phyloP scores from a whole-genome alignment of 495 filamentous ascomycete genomes.

The Cenococcum geophilum region DNA sequence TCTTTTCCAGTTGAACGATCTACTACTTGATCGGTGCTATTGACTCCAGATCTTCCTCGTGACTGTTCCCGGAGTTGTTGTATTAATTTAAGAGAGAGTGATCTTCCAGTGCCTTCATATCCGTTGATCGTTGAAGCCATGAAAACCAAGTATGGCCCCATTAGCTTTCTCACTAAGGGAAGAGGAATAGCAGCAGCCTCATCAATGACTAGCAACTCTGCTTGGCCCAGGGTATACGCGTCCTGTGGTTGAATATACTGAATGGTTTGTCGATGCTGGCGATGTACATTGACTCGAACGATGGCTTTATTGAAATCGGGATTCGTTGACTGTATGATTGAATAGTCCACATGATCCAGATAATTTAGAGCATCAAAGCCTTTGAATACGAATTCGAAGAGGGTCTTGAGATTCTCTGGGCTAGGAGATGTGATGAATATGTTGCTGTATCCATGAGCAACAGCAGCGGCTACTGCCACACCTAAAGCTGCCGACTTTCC shows the following conservation, averaged over 20 bases:
- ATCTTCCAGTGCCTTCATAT: constrained; percentile 95
- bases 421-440: constrained; percentile 99
- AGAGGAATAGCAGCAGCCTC: constrained; percentile 96
- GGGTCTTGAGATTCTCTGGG: constrained; percentile 95
- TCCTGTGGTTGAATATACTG: constrained; percentile 98
- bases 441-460: constrained; percentile 96
- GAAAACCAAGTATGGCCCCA: constrained; percentile 98
- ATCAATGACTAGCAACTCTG: constrained; percentile 93
- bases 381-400: constrained; percentile 98
- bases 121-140: constrained; percentile 99
- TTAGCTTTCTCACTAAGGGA: constrained; percentile 83
- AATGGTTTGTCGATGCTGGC: constrained; percentile 94
- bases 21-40: constrained; percentile 53
- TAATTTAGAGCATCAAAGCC: constrained; percentile 93
- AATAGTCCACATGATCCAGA: constrained; percentile 91
- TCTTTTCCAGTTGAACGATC: constrained; percentile 67
- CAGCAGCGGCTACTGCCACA: constrained; percentile 85
- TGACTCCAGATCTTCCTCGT: constrained; percentile 46
- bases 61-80: constrained; percentile 96
- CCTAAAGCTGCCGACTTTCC: constrained; percentile 96
- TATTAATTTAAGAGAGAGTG: constrained; percentile 91
- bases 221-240: constrained; percentile 87
- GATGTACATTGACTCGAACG: constrained; percentile 90
- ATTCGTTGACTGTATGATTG: constrained; percentile 96
- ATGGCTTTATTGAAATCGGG: constrained; percentile 99